Base-by-base conservation (phyloP, 495 filamentous ascomycete species). In the Penicillium coprophilum region DNA sequence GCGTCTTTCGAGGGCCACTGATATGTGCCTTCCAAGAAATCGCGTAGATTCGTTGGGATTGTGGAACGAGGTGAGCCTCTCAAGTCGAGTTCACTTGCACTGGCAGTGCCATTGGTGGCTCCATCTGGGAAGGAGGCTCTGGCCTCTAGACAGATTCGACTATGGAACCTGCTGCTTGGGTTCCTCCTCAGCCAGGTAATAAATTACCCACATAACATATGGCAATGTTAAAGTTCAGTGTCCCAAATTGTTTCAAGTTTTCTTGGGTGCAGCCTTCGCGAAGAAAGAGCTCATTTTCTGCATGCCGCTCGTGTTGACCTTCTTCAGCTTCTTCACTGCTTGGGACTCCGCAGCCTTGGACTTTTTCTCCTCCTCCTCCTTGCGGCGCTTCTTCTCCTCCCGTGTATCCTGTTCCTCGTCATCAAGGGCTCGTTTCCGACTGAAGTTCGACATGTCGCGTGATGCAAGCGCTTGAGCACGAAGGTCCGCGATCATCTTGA, bases 251-350 rank as follows among this genome's bases (percentile, higher is more conserved):
- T 15, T 45, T 71, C 64, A 74, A 49, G 68, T 53, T 54, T 73
- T 72, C 57, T 73, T 74, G 21, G 66, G 40, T 21, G 71, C 60
- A 10, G 72, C 86, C 76, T 92, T 96, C 36, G 80, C 82, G 69
- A 98, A 98, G 70, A 97, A 98, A 57, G 86, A 82, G 61, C 91
- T 96, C 85, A 98, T 82, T 79, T 96, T 97, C 80, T 89, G 91
- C 94, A 99, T 99, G 24, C 94, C 95, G 15, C 65, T 83, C 0
- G 85, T 91, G 68, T 96, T 88, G 13, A 89, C 93, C 75, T 97
- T 97, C 68, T 87, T 87, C 63, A 99, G 65, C 38, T 92, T 80
- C 62, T 81, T 85, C 1, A 96, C 83, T 0, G 82, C 92, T 19
- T 82, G 77, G 59, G 87, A 93, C 72, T 90, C 82, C 13, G 78